Evolutionary conservation across 208 protist genomes (phyloP).

Genomic region (Herpetomonas samuelpessoai): DNA sequence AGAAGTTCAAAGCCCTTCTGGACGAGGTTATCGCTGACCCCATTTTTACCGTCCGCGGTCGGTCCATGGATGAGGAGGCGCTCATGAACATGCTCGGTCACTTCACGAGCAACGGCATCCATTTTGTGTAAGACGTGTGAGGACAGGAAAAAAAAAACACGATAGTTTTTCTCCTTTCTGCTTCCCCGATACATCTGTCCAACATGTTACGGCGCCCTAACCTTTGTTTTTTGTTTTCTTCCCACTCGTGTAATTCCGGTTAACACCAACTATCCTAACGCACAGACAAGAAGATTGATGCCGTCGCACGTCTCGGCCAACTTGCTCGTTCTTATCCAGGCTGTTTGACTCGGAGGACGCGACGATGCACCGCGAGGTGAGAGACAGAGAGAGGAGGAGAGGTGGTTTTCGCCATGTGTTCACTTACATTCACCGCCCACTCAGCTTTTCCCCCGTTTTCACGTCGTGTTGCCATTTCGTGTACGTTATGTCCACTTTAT

Average conservation of each 20-base stretch:
- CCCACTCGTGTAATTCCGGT: background rate
- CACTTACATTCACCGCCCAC: too few species aligned
- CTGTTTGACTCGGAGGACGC: too few species aligned
- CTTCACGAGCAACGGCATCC: slow-evolving; percentile 81
- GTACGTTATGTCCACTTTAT: too few species aligned
- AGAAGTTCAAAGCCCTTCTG: slow-evolving; percentile 71
- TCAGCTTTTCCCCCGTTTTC: too few species aligned
- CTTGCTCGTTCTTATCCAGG: too few species aligned
- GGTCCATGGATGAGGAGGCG: slow-evolving; percentile 72
- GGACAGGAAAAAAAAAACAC: slow-evolving; percentile 9
- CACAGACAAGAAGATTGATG: too few species aligned
- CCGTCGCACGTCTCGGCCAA: too few species aligned
- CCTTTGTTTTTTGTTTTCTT: slow-evolving; percentile 17
- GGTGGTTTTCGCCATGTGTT: too few species aligned
- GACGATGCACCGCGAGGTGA: too few species aligned
- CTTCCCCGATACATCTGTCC: background rate
- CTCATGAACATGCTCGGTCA: slow-evolving; percentile 78
- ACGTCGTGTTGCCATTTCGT: too few species aligned
- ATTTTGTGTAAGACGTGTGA: slow-evolving; percentile 50
- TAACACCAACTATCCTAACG: slow-evolving; percentile 2
- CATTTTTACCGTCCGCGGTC: slow-evolving; percentile 74
- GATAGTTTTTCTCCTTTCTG: slow-evolving; percentile 13
- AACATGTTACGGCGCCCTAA: background rate
- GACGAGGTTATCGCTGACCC: slow-evolving; percentile 66
- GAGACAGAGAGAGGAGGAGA: too few species aligned